Conservation (phyloP, 495 filamentous ascomycete genomes). For the Penicillium longicatenatum region DNA sequence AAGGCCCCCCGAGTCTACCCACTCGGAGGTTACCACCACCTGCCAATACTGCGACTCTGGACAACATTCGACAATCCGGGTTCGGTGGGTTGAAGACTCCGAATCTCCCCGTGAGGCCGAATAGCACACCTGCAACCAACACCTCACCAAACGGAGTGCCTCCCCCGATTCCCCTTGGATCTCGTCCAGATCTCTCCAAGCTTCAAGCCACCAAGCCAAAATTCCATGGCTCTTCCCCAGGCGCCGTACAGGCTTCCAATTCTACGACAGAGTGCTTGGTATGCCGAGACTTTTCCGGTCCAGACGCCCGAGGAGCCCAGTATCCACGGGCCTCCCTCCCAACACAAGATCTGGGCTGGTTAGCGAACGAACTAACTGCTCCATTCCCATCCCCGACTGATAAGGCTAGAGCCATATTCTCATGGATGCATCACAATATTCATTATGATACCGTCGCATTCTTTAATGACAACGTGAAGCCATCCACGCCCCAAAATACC, state of each 20-base stretch:
- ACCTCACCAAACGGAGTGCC: slow-evolving; percentile 32
- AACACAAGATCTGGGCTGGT: slow-evolving; percentile 62
- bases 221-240: slow-evolving; percentile 20
- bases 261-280: slow-evolving; percentile 60
- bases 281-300: slow-evolving; percentile 84
- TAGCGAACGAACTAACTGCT: slow-evolving; percentile 73
- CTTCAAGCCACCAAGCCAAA: slow-evolving; percentile 58
- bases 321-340: slow-evolving; percentile 73
- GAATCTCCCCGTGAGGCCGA: slow-evolving; percentile 21
- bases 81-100: slow-evolving; percentile 41
- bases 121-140: slow-evolving; percentile 18
- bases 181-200: slow-evolving; percentile 60
- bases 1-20: slow-evolving; percentile 16
- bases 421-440: slow-evolving; percentile 95
- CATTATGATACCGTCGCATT: slow-evolving; percentile 78
- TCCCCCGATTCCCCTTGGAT: slow-evolving; percentile 58
- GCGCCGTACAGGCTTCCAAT: slow-evolving; percentile 9
- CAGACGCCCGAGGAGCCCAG: slow-evolving; percentile 75
- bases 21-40: slow-evolving; percentile 40
- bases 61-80: slow-evolving; percentile 39
- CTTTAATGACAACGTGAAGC: slow-evolving; percentile 66
- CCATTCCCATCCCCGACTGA: slow-evolving; percentile 83
- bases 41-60: slow-evolving; percentile 28
- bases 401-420: slow-evolving; percentile 89
- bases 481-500: slow-evolving; percentile 66